Evolutionary conservation across 2,329 filamentous ascomycete species (phyloP), one percentile per base, ranked within the genome.

Genomic region (Sporothrix globosa): DNA sequence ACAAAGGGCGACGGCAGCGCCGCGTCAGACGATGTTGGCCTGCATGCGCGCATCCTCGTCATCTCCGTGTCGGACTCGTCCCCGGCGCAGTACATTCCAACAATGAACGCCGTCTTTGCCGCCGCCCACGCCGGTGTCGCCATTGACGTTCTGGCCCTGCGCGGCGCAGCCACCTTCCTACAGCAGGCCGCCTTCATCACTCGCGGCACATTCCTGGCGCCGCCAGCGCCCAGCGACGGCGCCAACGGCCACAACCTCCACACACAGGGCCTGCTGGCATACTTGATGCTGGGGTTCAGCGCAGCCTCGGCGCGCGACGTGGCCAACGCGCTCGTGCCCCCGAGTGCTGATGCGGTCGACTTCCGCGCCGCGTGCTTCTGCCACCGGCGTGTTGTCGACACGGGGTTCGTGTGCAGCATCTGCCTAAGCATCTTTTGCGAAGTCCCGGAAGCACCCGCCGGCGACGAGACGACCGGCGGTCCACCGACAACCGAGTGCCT

Each of bases 301-400:
- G 85, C 56, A 14, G 72, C 71, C 10, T 73, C 73, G 19, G 78
- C 75, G 17, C 71, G 74, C 68, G 71, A 75, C 50, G 70, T 73
- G 66, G 52, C 76, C 76, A 39, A 73, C 73, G 34, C 74, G 68
- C 82, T 99, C 54, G 86, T 97, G 54, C 83, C 91, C 4, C 94
- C 96, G 0, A 92, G 91, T 9, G 90, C 92, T 50, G 91, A 94
- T 70, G 90, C 91, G 58, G 93, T 99, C 56, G 96, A 99, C 81
- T 99, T 99, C 79, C 89, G 96, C 56, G 95, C 96, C n/a, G 96
- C 96, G 3, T 99, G 96, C 79, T 99, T 99, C 82, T 99, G 96
- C 79, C 96, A 99, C 81, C 87, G 95, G 67, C 88, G 88, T 48
- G 93, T 98, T 24, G 91, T 99, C 56, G 93, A 97, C 80, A 88